These are phyloP conservation scores for Viscum album DNA, from an alignment of 177 flowering plant species.

Conservation along the genomic window DNA sequence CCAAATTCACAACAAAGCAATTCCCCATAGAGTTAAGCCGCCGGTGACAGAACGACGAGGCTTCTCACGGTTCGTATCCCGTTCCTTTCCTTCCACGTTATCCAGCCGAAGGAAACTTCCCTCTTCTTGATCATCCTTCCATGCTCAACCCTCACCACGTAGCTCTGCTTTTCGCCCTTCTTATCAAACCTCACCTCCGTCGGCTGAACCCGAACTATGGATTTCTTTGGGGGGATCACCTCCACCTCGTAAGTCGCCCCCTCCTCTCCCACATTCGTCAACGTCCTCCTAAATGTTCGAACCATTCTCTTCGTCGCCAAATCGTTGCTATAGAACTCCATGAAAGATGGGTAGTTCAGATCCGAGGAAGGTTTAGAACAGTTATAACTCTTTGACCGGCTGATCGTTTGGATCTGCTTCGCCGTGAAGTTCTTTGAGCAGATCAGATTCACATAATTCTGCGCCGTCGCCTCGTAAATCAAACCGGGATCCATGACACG, in stretches of 20 bases:
- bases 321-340: slow-evolving; percentile 13
- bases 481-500: slow-evolving; percentile 53
- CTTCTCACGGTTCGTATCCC: not conserved
- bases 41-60: not conserved
- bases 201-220: not conserved
- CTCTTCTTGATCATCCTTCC: not conserved
- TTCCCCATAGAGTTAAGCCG: too few relatives aligned
- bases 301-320: not conserved
- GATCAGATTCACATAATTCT: slow-evolving; percentile 40
- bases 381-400: slow-evolving; percentile 19
- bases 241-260: slow-evolving; percentile 14
- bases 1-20: too few relatives aligned
- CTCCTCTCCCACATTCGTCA: slow-evolving; percentile 24
- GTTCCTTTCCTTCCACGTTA: not conserved
- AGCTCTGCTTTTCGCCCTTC: not conserved
- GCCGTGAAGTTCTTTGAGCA: slow-evolving; percentile 36
- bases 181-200: not conserved
- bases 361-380: slow-evolving; percentile 27
- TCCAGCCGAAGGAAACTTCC: not conserved
- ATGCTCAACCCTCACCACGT: not conserved
- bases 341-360: slow-evolving; percentile 50
- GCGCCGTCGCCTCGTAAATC: slow-evolving; percentile 33
- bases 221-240: not conserved
- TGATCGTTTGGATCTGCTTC: slow-evolving; percentile 29
- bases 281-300: slow-evolving; percentile 18